Percentiles rank a stretch among this genome's conserved stretches.
phyloP scores from a whole-genome alignment of 148 eudicot species.

The Nyssa sinensis region DNA sequence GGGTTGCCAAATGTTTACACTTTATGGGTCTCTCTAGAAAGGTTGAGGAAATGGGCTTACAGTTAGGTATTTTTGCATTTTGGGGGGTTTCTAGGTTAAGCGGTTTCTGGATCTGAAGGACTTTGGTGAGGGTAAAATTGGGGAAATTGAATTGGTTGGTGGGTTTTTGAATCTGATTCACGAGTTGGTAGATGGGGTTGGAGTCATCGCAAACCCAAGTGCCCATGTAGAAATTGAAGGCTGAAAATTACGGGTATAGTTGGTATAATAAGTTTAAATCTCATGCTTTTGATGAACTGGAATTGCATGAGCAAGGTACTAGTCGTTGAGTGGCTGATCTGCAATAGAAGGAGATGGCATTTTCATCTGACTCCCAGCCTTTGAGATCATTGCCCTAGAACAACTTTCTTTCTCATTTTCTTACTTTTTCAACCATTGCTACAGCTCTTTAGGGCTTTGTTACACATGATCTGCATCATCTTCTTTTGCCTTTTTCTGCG shows the following conservation, averaged over 20 bases:
- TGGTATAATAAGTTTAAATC: not conserved
- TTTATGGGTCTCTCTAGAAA: no score
- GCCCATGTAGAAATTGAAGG: not conserved
- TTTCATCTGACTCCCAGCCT: not conserved
- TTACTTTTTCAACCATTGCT: not conserved
- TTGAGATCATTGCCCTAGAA: not conserved
- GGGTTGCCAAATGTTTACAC: no score
- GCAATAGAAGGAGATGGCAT: not conserved
- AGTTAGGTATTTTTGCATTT: no score
- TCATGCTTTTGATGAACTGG: not conserved
- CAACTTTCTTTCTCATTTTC: not conserved
- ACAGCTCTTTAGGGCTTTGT: not conserved
- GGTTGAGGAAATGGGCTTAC: no score
- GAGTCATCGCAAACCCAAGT: no score
- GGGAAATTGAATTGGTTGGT: no score
- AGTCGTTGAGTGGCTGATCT: not conserved
- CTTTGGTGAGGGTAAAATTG: no score
- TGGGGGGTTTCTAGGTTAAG: no score
- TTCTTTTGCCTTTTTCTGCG: not conserved
- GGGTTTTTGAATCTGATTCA: no score
- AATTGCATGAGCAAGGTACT: not conserved
- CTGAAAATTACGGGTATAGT: not conserved
- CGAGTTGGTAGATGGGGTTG: no score
- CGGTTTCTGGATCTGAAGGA: no score
- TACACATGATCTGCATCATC: not conserved